Evolutionary conservation across 768 basidiomycete genomes (phyloP).

Genomic region (Rhizopogon vesiculosus): DNA sequence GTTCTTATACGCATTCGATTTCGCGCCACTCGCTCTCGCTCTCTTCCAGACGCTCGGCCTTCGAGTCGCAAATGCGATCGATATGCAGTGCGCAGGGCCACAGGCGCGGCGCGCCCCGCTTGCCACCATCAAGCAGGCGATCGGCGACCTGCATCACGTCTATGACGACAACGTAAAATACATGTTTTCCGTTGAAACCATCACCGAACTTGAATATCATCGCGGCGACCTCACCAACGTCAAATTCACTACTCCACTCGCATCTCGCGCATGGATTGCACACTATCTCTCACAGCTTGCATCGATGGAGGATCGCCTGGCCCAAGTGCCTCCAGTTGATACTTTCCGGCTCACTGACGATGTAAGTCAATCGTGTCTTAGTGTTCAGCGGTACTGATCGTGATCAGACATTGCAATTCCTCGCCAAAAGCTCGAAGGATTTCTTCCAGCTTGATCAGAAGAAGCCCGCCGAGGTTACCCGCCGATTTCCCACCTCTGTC

Average conservation of each 20-base stretch:
- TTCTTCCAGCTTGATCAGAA: conserved; percentile 21
- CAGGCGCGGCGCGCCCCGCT: conserved; percentile 17
- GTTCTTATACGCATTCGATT: conserved; percentile 26
- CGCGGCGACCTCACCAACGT: background rate
- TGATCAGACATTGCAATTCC: conserved; percentile 14
- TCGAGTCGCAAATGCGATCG: conserved; percentile 30
- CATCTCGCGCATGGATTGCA: conserved; percentile 26
- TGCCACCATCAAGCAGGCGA: conserved; percentile 14
- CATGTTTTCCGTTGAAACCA: conserved; percentile 7
- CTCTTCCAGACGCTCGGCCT: conserved; percentile 26
- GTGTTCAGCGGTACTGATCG: background rate
- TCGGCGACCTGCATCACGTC: background rate
- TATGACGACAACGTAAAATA: conserved; percentile 12
- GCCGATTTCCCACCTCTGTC: conserved; percentile 14
- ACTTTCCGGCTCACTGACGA: conserved; percentile 20
- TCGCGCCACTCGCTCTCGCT: conserved; percentile 24
- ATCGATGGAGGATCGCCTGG: conserved; percentile 16
- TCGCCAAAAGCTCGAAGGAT: conserved; percentile 21
- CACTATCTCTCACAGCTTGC: conserved; percentile 23
- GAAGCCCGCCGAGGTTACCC: conserved; percentile 20
- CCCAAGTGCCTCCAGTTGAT: conserved; percentile 18
- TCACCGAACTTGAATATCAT: background rate
- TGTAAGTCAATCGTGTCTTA: conserved; percentile 5
- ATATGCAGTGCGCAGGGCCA: conserved; percentile 18
- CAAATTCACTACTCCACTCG: conserved; percentile 14